Base-by-base conservation (phyloP, 108 stramenopile genomes). In the Fragilaria crotonensis region DNA sequence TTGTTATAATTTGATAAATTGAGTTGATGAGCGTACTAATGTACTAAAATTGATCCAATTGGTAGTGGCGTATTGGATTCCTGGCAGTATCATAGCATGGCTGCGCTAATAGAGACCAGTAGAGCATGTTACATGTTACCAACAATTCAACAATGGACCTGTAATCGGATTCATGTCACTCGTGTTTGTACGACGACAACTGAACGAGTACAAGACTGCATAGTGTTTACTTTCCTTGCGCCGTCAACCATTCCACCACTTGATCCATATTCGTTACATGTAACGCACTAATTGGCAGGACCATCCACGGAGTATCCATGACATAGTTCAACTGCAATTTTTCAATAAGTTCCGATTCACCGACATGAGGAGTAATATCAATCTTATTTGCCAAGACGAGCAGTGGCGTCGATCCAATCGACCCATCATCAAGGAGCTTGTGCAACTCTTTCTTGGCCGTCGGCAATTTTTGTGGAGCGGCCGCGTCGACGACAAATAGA, bases 281-380 rank as follows among this genome's bases (percentile, higher is more conserved):
- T 25, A 93, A 65, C 0, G 95, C 95, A 59, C 81, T 84, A 63
- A 89, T 88, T n/a, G 92, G 91, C 48, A 96, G 73, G 11, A 97
- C 90, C 69, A 97, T 93, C 96, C 96, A 97, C 0, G 96, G 96
- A 32, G 93, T 96, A 45, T 94, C 94, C 79, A 90, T 83, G 48
- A 97, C 90, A 70, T 97, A 95, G 65, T 96, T 94, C 59, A 97
- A 76, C 59, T 93, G 88, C 72, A 97, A 69, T 65, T 80, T 75
- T 20, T 90, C 84, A 69, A 96, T 96, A 32, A 95, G 62, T 59
- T 94, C 86, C 22, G 73, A 62, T 59, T 94, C 93, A 30, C 84
- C 83, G 25, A 90, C 81, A 72, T 95, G 89, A 23, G 87, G 88
- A 22, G 71, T 54, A 49, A 97, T 68, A 87, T 97, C 96, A 54